These are phyloP conservation scores for Suillus discolor DNA, from an alignment of 768 basidiomycete genomes.

Conservation along the genomic window DNA sequence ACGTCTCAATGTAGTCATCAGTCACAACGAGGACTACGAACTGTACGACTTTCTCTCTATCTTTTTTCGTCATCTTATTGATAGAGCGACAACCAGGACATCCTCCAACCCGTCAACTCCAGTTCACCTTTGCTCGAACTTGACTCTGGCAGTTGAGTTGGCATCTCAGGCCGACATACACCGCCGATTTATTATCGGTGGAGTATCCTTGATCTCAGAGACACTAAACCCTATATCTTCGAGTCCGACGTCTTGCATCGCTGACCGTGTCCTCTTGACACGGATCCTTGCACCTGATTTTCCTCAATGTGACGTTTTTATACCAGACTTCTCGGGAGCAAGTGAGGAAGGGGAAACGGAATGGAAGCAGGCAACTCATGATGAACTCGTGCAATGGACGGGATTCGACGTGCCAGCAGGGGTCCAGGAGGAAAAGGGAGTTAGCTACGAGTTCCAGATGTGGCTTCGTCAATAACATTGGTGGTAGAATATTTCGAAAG, in stretches of 20 bases:
- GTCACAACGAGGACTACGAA: constrained; percentile 57
- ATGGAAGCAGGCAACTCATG: constrained; percentile 65
- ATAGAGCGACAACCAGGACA: constrained; percentile 17
- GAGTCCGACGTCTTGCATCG: constrained; percentile 40
- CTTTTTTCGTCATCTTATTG: constrained; percentile 5
- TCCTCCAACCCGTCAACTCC: constrained; percentile 19
- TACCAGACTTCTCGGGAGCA: constrained; percentile 67
- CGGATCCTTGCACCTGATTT: constrained; percentile 76
- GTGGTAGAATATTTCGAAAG: constrained; percentile 3
- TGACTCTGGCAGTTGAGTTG: constrained; percentile 23
- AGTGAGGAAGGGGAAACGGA: constrained; percentile 20
- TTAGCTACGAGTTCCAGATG: constrained; percentile 94
- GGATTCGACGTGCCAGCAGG: constrained; percentile 75
- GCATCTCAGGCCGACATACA: constrained; percentile 37
- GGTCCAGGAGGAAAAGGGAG: constrained; percentile 77
- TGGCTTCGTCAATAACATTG: constrained; percentile 59
- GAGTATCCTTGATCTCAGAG: constrained; percentile 81
- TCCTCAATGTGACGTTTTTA: constrained; percentile 83
- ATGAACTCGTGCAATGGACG: constrained; percentile 73
- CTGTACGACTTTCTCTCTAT: constrained; percentile 47
- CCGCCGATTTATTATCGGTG: constrained; percentile 87
- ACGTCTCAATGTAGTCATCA: constrained; percentile 79
- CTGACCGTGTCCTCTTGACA: constrained; percentile 87
- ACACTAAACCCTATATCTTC: constrained; percentile 46
- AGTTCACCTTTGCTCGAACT: constrained; percentile 31